Evolutionary conservation across 129 eudicot species (phyloP).

Genomic region (Saussurea involucrata): DNA sequence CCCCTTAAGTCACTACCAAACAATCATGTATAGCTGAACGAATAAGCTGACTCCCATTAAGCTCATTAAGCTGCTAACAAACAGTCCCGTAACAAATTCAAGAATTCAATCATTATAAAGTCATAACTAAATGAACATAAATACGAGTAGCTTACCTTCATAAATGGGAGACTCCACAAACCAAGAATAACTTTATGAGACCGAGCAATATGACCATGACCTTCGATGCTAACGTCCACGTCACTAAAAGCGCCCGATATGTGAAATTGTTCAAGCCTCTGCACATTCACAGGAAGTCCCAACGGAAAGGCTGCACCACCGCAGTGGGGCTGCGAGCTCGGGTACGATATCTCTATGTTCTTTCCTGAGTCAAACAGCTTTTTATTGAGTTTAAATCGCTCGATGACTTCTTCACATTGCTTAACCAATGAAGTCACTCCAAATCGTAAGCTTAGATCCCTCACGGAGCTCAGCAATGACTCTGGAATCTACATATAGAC

Average conservation of each 20-base stretch:
- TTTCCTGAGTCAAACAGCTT: slow-evolving; percentile 70
- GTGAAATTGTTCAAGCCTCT: slow-evolving; percentile 51
- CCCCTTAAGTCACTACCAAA: too few relatives aligned
- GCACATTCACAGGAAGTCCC: slow-evolving; percentile 53
- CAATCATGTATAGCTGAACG: too few relatives aligned
- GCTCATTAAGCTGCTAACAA: too few relatives aligned
- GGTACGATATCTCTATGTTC: slow-evolving; percentile 72
- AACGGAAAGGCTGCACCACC: slow-evolving; percentile 46
- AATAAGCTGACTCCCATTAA: too few relatives aligned
- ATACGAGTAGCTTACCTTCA: slow-evolving; percentile 53
- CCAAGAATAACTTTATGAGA: slow-evolving; percentile 85
- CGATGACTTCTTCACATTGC: slow-evolving; percentile 79
- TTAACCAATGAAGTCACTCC: slow-evolving; percentile 68
- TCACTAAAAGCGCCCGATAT: slow-evolving; percentile 65
- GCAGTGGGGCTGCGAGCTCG: slow-evolving; percentile 48
- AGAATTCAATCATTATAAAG: background rate
- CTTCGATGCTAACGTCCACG: slow-evolving; percentile 68
- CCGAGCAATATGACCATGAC: slow-evolving; percentile 46
- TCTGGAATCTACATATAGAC: slow-evolving; percentile 53
- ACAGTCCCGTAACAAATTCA: background rate
- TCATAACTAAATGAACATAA: background rate
- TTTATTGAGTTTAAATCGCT: slow-evolving; percentile 71
- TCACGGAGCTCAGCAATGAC: slow-evolving; percentile 59
- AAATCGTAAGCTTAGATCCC: slow-evolving; percentile 59
- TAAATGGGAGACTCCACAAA: slow-evolving; percentile 88